Evolutionary conservation across 352 stramenopile species (phyloP).

Genomic region (Globisporangium viniferum): DNA sequence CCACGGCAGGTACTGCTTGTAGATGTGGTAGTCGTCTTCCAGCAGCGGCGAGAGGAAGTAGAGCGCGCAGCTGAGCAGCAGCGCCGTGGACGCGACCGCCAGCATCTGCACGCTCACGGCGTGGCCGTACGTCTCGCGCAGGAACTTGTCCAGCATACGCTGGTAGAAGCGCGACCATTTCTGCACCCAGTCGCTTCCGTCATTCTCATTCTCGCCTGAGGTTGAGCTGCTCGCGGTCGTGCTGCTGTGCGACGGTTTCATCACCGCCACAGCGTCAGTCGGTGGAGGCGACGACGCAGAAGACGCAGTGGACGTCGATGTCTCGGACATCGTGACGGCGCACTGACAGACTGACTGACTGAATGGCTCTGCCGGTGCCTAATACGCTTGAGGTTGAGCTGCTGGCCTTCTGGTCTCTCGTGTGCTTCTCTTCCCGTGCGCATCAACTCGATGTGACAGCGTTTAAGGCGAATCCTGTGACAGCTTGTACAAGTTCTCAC

Average conservation of each 20-base stretch:
- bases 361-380: not conserved
- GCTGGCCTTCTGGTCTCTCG: not conserved
- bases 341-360: not conserved
- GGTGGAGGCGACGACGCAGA: not conserved
- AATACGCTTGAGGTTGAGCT: not conserved
- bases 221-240: not conserved
- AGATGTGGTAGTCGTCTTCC: conserved; percentile 48
- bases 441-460: conserved; percentile 9
- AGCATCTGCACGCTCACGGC: conserved; percentile 52
- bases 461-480: not conserved
- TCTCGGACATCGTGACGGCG: not conserved
- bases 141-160: conserved; percentile 33
- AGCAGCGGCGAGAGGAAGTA: conserved; percentile 57
- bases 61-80: conserved; percentile 50
- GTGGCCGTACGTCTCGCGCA: conserved; percentile 60
- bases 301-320: not conserved
- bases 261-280: not conserved
- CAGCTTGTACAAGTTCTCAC: too few species aligned
- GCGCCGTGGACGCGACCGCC: conserved; percentile 34
- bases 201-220: not conserved
- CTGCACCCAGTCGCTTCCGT: conserved; percentile 16
- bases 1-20: conserved; percentile 52
- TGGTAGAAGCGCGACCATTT: conserved; percentile 18
- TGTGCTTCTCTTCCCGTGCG: not conserved
- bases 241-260: not conserved